Base-by-base conservation (phyloP, 2,329 filamentous ascomycete genomes). In the Didymella pomorum region DNA sequence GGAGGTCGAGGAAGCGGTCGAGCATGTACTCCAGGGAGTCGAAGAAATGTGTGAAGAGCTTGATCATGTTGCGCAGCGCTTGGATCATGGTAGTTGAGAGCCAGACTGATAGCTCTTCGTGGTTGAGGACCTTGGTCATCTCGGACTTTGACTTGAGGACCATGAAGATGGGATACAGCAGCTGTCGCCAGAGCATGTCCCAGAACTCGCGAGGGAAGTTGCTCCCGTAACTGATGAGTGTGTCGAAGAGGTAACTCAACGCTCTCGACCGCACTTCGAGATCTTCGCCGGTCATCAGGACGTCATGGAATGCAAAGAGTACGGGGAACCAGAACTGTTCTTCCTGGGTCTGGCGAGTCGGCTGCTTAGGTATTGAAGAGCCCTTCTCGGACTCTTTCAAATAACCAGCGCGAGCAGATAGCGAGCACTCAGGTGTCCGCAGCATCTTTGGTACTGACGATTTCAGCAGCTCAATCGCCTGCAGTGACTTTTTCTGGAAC, bases 71-170 rank as follows among this genome's bases (percentile, higher is more conserved):
- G 58, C 95, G 89, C 54, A 99, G 82, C 2, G 95, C 95, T 76
- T 99, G 95, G 39, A 99, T 99, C 92, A 99, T 97, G 9, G 95
- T 99, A 0, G 95, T 99, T 0, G 95, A 98, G 23, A 99, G 84
- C 95, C 95, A 99, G 2, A 99, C 95, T 0, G 95, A 98, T 20
- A 98, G 84, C 73, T 99, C 95, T 77, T 99, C 96, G 70, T 97
- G 93, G 71, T 94, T 98, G 33, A 94, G 86, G 14, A 94, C 93
- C 72, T 97, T 97, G 25, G 89, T 89, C 90, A 98, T 96, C 76
- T 99, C 95, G 0, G 94, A 96, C 64, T 95, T 92, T 18, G 95
- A 97, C 66, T 96, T 93, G 42, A 99, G 80, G 2, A 99, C 96
- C 85, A 98, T 93, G 80, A 99, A 99, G 67, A 99, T 99, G 0